phyloP scores from a whole-genome alignment of 345 rosid genomes.

The Salix viminalis region DNA sequence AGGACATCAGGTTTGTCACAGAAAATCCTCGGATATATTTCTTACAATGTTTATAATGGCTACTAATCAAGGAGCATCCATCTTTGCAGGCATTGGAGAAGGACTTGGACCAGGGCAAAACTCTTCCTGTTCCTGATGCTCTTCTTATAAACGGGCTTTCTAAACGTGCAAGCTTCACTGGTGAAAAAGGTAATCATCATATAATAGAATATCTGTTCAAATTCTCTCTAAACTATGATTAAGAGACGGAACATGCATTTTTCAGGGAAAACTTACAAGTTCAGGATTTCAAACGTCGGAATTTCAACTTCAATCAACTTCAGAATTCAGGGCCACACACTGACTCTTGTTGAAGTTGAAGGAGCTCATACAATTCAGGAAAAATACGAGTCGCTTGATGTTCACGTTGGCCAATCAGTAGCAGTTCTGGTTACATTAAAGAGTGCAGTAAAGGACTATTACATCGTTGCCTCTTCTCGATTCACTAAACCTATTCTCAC shows the following conservation, averaged over 20 bases:
- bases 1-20: constrained; percentile 48
- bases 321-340: constrained; percentile 67
- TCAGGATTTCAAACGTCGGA: constrained; percentile 75
- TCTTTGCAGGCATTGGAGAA: constrained; percentile 39
- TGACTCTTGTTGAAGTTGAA: constrained; percentile 82
- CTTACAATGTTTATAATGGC: no score
- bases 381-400: constrained; percentile 59
- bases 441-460: constrained; percentile 45
- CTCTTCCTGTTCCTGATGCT: constrained; percentile 52
- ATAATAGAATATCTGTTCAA: background rate
- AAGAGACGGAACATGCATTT: background rate
- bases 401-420: constrained; percentile 74
- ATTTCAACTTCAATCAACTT: constrained; percentile 66
- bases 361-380: constrained; percentile 77
- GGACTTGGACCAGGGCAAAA: constrained; percentile 44
- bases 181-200: constrained; percentile 45
- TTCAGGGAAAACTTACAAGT: constrained; percentile 66
- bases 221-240: background rate
- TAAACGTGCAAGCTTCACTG: constrained; percentile 35
- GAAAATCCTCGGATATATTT: no score
- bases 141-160: constrained; percentile 68
- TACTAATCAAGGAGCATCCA: no score
- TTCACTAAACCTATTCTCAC: constrained; percentile 52
- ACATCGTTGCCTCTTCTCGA: constrained; percentile 72
- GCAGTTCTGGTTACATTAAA: constrained; percentile 51